A percentile compares a stretch with the other conserved stretches of the same genome.
These are phyloP conservation scores for Plasmodium inui DNA, from an alignment of 169 alveolate genomes.

Conservation along the genomic window DNA sequence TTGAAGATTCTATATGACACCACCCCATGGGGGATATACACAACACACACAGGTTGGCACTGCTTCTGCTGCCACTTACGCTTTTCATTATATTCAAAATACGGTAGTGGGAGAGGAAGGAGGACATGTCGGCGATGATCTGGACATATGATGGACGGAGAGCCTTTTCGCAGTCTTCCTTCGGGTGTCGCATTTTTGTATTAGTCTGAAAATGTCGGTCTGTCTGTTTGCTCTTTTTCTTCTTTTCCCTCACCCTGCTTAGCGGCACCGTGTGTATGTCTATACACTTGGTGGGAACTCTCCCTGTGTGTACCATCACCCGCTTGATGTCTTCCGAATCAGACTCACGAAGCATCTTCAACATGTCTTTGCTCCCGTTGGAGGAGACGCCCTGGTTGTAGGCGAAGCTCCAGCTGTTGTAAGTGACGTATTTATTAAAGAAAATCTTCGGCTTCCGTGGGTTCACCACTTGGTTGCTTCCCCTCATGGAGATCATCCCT, in stretches of 20 bases:
- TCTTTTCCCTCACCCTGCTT: not conserved
- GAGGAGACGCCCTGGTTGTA: not conserved
- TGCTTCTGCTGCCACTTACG: not conserved
- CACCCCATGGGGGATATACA: not conserved
- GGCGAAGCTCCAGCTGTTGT: conserved; percentile 49
- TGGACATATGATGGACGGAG: conserved; percentile 54
- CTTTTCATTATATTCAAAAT: conserved; percentile 42
- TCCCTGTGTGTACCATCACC: not conserved
- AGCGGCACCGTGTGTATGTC: not conserved
- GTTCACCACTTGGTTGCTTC: not conserved
- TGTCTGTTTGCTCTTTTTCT: not conserved
- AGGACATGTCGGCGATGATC: conserved; percentile 34
- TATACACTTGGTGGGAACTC: not conserved
- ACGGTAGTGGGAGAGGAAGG: conserved; percentile 37
- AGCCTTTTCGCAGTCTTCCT: conserved; percentile 25
- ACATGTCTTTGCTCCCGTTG: not conserved
- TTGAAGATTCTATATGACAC: no score
- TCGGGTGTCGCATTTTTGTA: not conserved
- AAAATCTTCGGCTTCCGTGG: conserved; percentile 16
- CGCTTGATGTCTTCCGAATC: not conserved
- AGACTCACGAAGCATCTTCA: not conserved
- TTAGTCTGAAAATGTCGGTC: not conserved
- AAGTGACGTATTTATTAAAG: conserved; percentile 38
- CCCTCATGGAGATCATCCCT: not conserved
- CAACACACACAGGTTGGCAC: not conserved